Percentiles rank a stretch among this genome's conserved stretches.
phyloP scores from a whole-genome alignment of 2,329 filamentous ascomycete genomes.

The Xylaria sp. region DNA sequence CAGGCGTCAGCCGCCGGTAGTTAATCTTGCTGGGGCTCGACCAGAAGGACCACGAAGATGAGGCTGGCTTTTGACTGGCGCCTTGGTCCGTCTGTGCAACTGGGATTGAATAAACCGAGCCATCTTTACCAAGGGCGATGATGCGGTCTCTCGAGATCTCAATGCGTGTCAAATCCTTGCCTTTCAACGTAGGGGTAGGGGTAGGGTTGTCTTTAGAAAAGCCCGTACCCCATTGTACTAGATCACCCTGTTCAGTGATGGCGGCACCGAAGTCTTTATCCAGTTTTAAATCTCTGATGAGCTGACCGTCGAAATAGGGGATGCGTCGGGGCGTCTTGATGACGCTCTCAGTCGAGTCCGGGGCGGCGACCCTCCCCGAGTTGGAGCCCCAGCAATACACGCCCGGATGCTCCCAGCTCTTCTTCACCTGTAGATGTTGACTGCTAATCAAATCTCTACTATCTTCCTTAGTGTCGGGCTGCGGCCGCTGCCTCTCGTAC shows the following conservation, averaged over 20 bases:
- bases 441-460: slow-evolving; percentile 81
- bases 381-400: slow-evolving; percentile 97
- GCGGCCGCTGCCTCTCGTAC: slow-evolving; percentile 74
- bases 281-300: slow-evolving; percentile 88
- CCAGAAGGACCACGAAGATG: slow-evolving; percentile 80
- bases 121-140: slow-evolving; percentile 78
- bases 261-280: slow-evolving; percentile 85
- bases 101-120: slow-evolving; percentile 86
- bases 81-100: slow-evolving; percentile 78
- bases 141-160: slow-evolving; percentile 85
- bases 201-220: slow-evolving; percentile 73
- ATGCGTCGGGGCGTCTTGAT: slow-evolving; percentile 86
- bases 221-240: slow-evolving; percentile 89
- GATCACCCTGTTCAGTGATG: slow-evolving; percentile 85
- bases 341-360: slow-evolving; percentile 78
- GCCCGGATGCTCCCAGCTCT: slow-evolving; percentile 83
- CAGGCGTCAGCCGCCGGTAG: slow-evolving; percentile 78
- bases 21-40: slow-evolving; percentile 63
- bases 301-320: slow-evolving; percentile 82
- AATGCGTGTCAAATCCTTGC: slow-evolving; percentile 82
- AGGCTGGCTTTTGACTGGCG: slow-evolving; percentile 70
- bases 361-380: slow-evolving; percentile 83
- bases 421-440: slow-evolving; percentile 88
- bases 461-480: slow-evolving; percentile 73
- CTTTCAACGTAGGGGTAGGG: slow-evolving; percentile 78